phyloP scores from a whole-genome alignment of 805 yeast genomes.

The Candida anglica region DNA sequence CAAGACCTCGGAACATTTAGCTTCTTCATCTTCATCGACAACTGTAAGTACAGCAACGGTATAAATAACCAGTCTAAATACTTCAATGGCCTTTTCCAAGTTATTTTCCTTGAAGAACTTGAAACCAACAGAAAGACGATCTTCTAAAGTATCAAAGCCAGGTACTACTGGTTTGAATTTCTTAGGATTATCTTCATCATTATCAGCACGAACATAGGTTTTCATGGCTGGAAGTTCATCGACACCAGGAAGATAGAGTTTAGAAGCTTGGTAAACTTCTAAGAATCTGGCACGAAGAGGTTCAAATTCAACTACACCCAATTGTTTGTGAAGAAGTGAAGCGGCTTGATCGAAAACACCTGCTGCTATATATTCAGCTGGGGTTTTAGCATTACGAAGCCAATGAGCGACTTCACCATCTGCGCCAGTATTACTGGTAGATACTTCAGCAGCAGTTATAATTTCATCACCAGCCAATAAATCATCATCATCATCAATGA shows the following conservation, averaged over 20 bases:
- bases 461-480: constrained; percentile 10
- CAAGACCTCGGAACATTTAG: constrained; percentile 67
- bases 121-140: constrained; percentile 68
- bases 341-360: constrained; percentile 97
- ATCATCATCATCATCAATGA: constrained; percentile 43
- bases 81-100: constrained; percentile 72
- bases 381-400: constrained; percentile 84
- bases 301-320: constrained; percentile 81
- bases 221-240: constrained; percentile 70
- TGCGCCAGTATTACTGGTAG: constrained; percentile 5
- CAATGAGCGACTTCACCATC: constrained; percentile 69
- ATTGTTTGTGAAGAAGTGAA: constrained; percentile 83
- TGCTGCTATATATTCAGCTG: constrained; percentile 92
- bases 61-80: constrained; percentile 78
- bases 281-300: constrained; percentile 81
- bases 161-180: constrained; percentile 63
- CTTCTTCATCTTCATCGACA: constrained; percentile 68
- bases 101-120: constrained; percentile 79
- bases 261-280: constrained; percentile 79
- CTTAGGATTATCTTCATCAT: constrained; percentile 49
- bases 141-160: constrained; percentile 64
- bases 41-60: constrained; percentile 70
- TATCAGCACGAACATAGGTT: constrained; percentile 63
- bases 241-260: constrained; percentile 69
- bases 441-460: constrained; percentile 21